Percentiles rank a stretch among this genome's conserved stretches.
phyloP scores from a whole-genome alignment of 2,329 filamentous ascomycete genomes.

The Blastomyces emzantsi region DNA sequence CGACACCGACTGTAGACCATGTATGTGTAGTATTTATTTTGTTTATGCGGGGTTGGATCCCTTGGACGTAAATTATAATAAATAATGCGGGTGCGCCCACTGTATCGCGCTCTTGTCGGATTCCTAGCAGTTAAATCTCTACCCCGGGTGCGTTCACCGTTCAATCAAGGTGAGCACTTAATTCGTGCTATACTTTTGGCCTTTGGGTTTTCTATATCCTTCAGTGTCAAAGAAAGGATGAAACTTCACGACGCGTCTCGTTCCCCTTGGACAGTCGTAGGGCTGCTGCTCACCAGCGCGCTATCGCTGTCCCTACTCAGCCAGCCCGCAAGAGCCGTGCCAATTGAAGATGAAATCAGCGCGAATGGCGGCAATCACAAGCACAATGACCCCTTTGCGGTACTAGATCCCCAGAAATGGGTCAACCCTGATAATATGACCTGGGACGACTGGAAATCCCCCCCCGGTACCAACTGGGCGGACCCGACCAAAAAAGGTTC shows the following conservation, averaged over 20 bases:
- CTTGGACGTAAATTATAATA: neutral
- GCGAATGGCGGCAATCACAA: neutral
- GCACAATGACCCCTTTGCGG: constrained; percentile 14
- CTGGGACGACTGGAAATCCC: constrained; percentile 14
- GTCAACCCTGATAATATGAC: constrained; percentile 18
- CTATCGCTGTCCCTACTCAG: constrained; percentile 11
- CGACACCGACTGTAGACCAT: neutral
- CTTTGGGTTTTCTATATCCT: neutral
- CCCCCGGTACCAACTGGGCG: constrained; percentile 16
- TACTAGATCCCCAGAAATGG: constrained; percentile 17
- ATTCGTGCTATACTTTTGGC: neutral
- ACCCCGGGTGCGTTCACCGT: neutral
- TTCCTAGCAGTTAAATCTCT: neutral
- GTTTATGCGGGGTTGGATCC: neutral
- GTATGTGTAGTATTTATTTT: neutral
- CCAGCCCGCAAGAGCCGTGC: constrained; percentile 8
- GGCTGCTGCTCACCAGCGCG: constrained; percentile 10
- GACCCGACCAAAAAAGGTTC: constrained; percentile 15
- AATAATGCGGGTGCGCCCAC: neutral
- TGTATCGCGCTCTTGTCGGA: neutral
- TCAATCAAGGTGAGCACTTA: neutral
- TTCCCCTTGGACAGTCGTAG: constrained; percentile 2
- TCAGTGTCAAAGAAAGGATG: constrained; percentile 9
- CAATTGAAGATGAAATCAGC: neutral
- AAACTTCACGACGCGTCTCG: constrained; percentile 8